Percentiles rank a stretch among this genome's conserved stretches.
These are phyloP conservation scores for Sporothrix brunneoviolacea DNA, from an alignment of 2,329 filamentous ascomycete species.

Conservation along the genomic window DNA sequence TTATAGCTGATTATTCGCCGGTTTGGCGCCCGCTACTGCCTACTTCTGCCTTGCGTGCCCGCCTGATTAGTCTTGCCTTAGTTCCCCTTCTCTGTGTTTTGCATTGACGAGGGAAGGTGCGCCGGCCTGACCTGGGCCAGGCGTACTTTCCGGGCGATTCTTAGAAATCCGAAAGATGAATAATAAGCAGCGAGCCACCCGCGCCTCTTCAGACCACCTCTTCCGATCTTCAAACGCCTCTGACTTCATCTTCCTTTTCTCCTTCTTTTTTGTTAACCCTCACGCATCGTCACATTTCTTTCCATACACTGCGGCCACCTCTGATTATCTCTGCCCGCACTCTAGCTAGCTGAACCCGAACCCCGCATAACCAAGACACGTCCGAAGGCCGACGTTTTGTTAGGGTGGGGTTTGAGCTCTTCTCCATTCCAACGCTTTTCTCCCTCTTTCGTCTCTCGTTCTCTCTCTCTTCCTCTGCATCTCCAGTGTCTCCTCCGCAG, in stretches of 20 bases:
- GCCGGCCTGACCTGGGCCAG: not conserved
- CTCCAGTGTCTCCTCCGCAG: not conserved
- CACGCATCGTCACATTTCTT: too few species aligned
- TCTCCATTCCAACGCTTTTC: not conserved
- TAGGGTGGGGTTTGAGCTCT: conserved; percentile 13
- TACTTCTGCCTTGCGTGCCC: not conserved
- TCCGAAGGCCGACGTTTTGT: not conserved
- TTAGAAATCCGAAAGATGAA: conserved; percentile 10
- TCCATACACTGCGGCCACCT: too few species aligned
- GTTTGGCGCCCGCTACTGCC: not conserved
- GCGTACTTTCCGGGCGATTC: not conserved
- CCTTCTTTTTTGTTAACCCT: not conserved
- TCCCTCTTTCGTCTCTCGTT: not conserved
- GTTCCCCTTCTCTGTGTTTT: not conserved
- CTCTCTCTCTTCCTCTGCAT: not conserved
- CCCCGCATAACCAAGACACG: conserved; percentile 12
- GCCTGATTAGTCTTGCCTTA: not conserved
- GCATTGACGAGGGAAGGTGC: not conserved
- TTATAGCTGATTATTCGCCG: not conserved
- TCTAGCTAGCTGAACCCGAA: not conserved
- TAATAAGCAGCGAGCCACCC: not conserved
- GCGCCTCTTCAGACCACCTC: not conserved
- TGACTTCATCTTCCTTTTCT: not conserved
- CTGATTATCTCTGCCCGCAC: not conserved
- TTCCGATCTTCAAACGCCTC: too few species aligned